Conservation (phyloP, 2,329 filamentous ascomycete species). For the Cryphonectria nitschkei region DNA sequence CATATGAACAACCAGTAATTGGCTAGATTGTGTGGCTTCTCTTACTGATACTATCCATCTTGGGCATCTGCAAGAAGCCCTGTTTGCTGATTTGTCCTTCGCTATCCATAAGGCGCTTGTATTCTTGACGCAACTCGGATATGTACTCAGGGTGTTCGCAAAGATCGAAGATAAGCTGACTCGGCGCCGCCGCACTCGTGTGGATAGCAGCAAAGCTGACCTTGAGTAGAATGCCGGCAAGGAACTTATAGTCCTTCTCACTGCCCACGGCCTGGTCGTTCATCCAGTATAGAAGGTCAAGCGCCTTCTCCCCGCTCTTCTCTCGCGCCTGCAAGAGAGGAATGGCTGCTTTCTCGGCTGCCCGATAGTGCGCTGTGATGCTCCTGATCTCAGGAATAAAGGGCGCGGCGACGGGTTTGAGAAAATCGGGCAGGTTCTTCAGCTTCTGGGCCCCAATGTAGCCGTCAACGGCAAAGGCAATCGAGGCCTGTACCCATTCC, state of each 20-base stretch:
- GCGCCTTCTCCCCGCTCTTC: constrained; percentile 30
- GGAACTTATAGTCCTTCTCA: constrained; percentile 14
- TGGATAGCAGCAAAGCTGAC: constrained; percentile 56
- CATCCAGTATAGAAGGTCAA: constrained; percentile 34
- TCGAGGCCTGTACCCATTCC: constrained; percentile 37
- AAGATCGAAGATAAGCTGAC: constrained; percentile 57
- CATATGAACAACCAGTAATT: too few relatives aligned
- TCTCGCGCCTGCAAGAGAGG: constrained; percentile 34
- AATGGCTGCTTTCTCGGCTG: constrained; percentile 33
- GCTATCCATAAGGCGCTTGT: too few relatives aligned
- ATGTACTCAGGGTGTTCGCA: constrained; percentile 33
- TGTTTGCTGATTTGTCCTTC: constrained; percentile 35
- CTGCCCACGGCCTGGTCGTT: constrained; percentile 24
- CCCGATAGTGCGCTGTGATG: constrained; percentile 34
- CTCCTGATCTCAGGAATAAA: constrained; percentile 30
- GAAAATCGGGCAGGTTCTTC: constrained; percentile 32
- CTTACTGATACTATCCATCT: constrained; percentile 35
- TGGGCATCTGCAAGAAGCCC: constrained; percentile 38
- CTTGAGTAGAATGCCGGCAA: constrained; percentile 45
- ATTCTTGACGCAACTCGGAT: too few relatives aligned
- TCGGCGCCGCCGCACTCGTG: constrained; percentile 50
- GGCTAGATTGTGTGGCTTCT: too few relatives aligned
- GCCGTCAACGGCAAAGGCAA: constrained; percentile 37
- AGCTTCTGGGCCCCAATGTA: constrained; percentile 35
- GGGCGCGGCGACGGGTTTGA: constrained; percentile 33